Evolutionary conservation across 2,329 filamentous ascomycete genomes (phyloP).

Genomic region (Ambrosiella cleistominuta): DNA sequence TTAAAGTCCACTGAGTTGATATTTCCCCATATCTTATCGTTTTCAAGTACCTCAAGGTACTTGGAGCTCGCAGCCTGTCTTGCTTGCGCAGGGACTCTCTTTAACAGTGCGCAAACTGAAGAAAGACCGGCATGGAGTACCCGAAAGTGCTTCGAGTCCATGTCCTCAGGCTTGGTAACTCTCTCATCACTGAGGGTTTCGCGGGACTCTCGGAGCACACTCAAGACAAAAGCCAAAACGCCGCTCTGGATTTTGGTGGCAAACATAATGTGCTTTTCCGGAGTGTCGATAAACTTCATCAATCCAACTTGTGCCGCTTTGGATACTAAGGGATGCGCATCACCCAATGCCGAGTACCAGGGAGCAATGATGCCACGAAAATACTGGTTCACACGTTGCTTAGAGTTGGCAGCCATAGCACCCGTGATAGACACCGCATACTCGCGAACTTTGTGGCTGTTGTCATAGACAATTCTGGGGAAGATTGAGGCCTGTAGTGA

Average conservation of each 20-base stretch:
- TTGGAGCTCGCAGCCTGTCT: constrained; percentile 37
- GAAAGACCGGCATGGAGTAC: constrained; percentile 43
- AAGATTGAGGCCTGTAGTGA: constrained; percentile 56
- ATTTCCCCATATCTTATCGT: constrained; percentile 48
- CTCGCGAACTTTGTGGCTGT: constrained; percentile 72
- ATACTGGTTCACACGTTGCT: constrained; percentile 69
- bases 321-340: constrained; percentile 61
- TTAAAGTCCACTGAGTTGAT: constrained; percentile 43
- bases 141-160: constrained; percentile 67
- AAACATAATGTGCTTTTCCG: constrained; percentile 60
- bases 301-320: constrained; percentile 65
- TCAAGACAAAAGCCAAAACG: constrained; percentile 65
- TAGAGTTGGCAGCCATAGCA: constrained; percentile 37
- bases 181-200: constrained; percentile 79
- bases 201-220: constrained; percentile 63
- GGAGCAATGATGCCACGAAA: constrained; percentile 63
- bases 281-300: constrained; percentile 54
- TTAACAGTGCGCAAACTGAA: constrained; percentile 35
- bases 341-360: constrained; percentile 84
- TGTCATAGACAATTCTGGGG: constrained; percentile 40
- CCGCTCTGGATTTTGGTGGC: constrained; percentile 67
- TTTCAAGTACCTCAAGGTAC: constrained; percentile 49
- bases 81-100: constrained; percentile 32
- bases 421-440: background rate
- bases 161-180: constrained; percentile 67